Evolutionary conservation across 2,329 filamentous ascomycete species (phyloP).

Genomic region (Botrytis sinoallii): DNA sequence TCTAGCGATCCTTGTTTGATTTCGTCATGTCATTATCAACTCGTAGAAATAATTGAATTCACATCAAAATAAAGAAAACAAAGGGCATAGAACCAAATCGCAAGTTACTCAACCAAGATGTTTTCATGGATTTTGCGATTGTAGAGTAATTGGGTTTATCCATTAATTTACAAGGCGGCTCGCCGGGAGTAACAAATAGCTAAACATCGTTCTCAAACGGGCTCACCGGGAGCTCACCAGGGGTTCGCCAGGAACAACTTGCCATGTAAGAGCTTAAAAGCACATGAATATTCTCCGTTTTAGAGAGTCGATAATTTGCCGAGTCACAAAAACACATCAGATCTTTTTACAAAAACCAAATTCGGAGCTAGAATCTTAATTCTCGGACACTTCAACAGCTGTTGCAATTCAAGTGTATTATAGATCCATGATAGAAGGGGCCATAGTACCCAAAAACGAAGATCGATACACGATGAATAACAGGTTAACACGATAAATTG

Average conservation of each 20-base stretch:
- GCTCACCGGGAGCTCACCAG: neutral
- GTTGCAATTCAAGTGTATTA: neutral
- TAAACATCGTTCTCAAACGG: neutral
- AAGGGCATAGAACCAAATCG: neutral
- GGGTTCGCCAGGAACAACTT: neutral
- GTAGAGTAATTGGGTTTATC: neutral
- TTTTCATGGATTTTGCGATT: neutral
- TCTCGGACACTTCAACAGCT: neutral
- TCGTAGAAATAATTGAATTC: neutral
- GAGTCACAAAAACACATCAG: neutral
- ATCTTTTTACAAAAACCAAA: neutral
- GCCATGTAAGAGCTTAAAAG: neutral
- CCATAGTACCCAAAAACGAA: neutral
- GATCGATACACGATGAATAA: neutral
- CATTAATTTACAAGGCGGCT: neutral
- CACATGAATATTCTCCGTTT: neutral
- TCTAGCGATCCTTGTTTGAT: neutral
- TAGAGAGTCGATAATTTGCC: too few species aligned
- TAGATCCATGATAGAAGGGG: neutral
- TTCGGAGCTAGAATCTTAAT: neutral
- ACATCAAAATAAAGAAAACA: neutral
- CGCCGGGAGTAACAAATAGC: neutral
- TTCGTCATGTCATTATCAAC: neutral
- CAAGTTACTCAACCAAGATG: too few species aligned
- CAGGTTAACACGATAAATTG: neutral